These are phyloP conservation scores for Metschnikowia similis DNA, from an alignment of 805 yeast genomes.

Conservation along the genomic window DNA sequence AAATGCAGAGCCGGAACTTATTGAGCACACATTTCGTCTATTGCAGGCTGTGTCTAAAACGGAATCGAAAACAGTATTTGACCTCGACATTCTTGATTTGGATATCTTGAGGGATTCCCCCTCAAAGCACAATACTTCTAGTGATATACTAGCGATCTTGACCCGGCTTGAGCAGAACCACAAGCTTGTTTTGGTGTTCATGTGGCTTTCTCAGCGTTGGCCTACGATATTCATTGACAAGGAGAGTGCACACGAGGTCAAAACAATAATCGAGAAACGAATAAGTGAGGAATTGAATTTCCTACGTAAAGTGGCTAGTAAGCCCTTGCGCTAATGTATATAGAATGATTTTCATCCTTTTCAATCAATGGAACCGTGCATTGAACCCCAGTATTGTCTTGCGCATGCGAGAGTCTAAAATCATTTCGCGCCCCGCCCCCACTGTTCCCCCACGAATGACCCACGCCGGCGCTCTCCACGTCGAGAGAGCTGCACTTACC, in stretches of 20 bases:
- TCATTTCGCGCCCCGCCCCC: conserved; percentile 4
- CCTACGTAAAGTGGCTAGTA: conserved; percentile 7
- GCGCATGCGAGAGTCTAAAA: background rate
- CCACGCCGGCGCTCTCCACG: background rate
- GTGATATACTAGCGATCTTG: conserved; percentile 20
- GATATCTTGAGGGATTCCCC: conserved; percentile 21
- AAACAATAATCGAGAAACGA: conserved; percentile 61
- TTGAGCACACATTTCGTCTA: conserved; percentile 41
- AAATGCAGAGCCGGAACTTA: conserved; percentile 31
- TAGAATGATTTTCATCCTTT: background rate
- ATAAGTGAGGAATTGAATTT: conserved; percentile 47
- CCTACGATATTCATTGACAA: conserved; percentile 76
- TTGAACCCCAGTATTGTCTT: background rate
- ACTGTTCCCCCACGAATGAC: conserved; percentile 3
- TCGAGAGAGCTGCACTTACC: background rate
- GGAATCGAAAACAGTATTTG: conserved; percentile 51
- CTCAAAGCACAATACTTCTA: conserved; percentile 15
- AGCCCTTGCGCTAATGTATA: background rate
- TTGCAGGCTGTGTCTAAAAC: conserved; percentile 53
- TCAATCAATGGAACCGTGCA: background rate
- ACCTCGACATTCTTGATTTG: conserved; percentile 37
- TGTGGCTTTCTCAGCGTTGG: conserved; percentile 87
- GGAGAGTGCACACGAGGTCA: conserved; percentile 67
- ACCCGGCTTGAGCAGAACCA: conserved; percentile 59
- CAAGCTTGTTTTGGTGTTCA: conserved; percentile 58